Conservation (phyloP, 805 yeast species). For the Pichia heedii region DNA sequence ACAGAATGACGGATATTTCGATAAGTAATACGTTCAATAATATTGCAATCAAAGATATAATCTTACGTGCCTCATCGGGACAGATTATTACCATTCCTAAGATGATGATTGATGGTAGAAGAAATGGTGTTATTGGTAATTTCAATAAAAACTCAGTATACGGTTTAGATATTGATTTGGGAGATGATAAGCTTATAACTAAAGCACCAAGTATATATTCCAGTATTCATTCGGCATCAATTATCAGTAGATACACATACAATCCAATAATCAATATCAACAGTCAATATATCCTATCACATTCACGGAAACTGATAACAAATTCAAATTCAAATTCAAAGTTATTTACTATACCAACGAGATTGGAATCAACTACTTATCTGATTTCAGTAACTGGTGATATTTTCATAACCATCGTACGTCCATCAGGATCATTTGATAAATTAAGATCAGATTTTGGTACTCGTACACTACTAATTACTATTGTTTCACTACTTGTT, state of each 20-base stretch:
- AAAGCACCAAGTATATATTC: constrained; percentile 24
- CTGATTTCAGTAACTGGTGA: constrained; percentile 62
- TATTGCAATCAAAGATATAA: constrained; percentile 56
- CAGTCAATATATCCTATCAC: constrained; percentile 43
- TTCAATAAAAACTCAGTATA: constrained; percentile 39
- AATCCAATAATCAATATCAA: constrained; percentile 50
- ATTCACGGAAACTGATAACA: constrained; percentile 34
- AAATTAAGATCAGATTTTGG: constrained; percentile 59
- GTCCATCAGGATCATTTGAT: constrained; percentile 83
- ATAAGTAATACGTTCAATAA: constrained; percentile 55
- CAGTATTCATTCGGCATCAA: constrained; percentile 31
- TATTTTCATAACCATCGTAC: constrained; percentile 63
- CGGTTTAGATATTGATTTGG: not conserved
- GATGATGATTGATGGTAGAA: constrained; percentile 54
- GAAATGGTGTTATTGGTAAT: constrained; percentile 28
- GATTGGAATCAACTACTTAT: constrained; percentile 73
- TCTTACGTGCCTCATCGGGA: constrained; percentile 51
- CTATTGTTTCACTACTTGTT: constrained; percentile 44
- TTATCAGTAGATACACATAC: constrained; percentile 56
- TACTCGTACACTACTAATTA: constrained; percentile 48
- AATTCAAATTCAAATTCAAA: constrained; percentile 12
- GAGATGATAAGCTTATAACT: constrained; percentile 16
- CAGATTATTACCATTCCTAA: constrained; percentile 67
- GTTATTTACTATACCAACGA: constrained; percentile 46
- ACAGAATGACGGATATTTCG: constrained; percentile 38